These are phyloP conservation scores for Firmiana major DNA, from an alignment of 345 rosid species.

Conservation along the genomic window DNA sequence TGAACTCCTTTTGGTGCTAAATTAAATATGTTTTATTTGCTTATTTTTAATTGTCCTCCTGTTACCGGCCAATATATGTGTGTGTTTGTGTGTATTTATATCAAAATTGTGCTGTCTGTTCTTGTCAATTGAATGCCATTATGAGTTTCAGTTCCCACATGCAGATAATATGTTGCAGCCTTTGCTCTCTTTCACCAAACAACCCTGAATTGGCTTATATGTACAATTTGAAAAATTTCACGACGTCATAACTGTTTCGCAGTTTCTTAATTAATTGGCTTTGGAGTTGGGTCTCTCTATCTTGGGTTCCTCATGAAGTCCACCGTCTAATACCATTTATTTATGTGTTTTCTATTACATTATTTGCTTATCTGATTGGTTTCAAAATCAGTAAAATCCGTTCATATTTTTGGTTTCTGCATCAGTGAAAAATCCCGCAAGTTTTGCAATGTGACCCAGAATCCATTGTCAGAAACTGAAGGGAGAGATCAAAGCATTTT, in stretches of 20 bases:
- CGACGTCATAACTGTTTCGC: background rate
- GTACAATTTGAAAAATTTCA: background rate
- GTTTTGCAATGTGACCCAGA: constrained; percentile 62
- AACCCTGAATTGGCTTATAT: background rate
- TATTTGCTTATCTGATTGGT: background rate
- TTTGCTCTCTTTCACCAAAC: background rate
- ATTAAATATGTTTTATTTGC: background rate
- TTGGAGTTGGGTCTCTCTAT: constrained; percentile 2
- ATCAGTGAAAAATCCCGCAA: constrained; percentile 49
- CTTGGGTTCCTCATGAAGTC: background rate
- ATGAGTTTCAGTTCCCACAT: background rate
- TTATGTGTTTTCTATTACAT: background rate
- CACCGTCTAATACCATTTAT: background rate
- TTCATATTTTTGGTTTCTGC: constrained; percentile 2
- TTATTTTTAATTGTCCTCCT: background rate
- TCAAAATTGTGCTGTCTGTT: background rate
- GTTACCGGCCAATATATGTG: background rate
- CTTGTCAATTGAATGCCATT: background rate
- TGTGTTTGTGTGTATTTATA: too few relatives aligned
- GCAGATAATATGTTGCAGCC: background rate
- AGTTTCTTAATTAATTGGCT: background rate
- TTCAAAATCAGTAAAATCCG: background rate
- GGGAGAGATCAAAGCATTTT: constrained; percentile 54
- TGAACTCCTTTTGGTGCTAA: background rate
- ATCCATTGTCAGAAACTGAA: constrained; percentile 46